A percentile compares a stretch with the other conserved stretches of the same genome.
Conservation (phyloP, 345 rosid species). For the rapeseed (Brassica napus) region Da-Ae NC_063442.1:11171501-11172000, state of each 20-base stretch:
- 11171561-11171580: conserved; percentile 6
- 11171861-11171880: not conserved
- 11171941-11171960: conserved; percentile 58
- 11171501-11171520: conserved; percentile 43
- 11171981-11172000: conserved; percentile 1
- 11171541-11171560: not conserved
- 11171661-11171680: conserved; percentile 77
- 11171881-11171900: not conserved
- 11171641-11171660: conserved; percentile 79
- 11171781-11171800: conserved; percentile 97
- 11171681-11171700: conserved; percentile 64
- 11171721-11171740: not conserved
- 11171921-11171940: conserved; percentile 77
- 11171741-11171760: conserved; percentile 8
- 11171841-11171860: not conserved
- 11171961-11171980: conserved; percentile 91
- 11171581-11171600: conserved; percentile 28
- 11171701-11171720: not conserved
- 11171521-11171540: not conserved
- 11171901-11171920: conserved; percentile 60
- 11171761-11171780: conserved; percentile 80
- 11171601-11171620: conserved; percentile 91
- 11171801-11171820: conserved; percentile 96
- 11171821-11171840: conserved; percentile 91
- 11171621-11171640: conserved; percentile 85